These are phyloP conservation scores for Gomphus bonarii DNA, from an alignment of 1,284 basidiomycete species.

Conservation along the genomic window DNA sequence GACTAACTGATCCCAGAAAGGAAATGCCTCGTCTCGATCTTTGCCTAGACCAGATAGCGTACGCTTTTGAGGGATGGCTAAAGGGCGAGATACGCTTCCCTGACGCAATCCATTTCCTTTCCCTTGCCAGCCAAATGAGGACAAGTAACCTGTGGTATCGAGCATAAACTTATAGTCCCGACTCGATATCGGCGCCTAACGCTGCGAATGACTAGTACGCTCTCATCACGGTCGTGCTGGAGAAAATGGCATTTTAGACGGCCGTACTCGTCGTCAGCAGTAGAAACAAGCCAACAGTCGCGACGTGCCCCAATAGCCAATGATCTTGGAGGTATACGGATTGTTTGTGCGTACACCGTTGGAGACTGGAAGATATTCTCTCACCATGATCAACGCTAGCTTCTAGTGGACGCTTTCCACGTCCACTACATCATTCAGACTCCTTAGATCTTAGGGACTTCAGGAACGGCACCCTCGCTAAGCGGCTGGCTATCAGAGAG, in stretches of 20 bases:
- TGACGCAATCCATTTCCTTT: slow-evolving; percentile 66
- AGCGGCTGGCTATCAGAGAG: background rate
- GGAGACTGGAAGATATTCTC: background rate
- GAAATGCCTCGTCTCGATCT: slow-evolving; percentile 86
- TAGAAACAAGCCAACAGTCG: background rate
- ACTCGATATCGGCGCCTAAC: background rate
- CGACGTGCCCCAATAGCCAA: background rate
- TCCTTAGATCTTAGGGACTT: background rate
- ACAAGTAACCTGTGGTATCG: slow-evolving; percentile 69
- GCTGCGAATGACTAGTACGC: background rate
- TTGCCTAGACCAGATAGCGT: slow-evolving; percentile 77
- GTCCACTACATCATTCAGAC: background rate
- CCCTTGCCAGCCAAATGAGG: slow-evolving; percentile 81
- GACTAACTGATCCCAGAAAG: slow-evolving; percentile 92
- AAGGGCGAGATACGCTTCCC: slow-evolving; percentile 58
- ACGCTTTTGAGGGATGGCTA: slow-evolving; percentile 78
- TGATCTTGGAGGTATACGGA: background rate
- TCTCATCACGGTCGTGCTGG: background rate
- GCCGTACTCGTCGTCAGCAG: background rate
- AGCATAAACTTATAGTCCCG: slow-evolving; percentile 24
- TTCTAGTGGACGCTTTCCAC: background rate
- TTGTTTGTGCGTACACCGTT: background rate
- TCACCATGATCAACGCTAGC: background rate
- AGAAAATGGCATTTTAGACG: background rate
- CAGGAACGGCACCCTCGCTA: background rate